Evolutionary conservation across 2,329 filamentous ascomycete genomes (phyloP).

Genomic region (Tolypocladium cylindrosporum): DNA sequence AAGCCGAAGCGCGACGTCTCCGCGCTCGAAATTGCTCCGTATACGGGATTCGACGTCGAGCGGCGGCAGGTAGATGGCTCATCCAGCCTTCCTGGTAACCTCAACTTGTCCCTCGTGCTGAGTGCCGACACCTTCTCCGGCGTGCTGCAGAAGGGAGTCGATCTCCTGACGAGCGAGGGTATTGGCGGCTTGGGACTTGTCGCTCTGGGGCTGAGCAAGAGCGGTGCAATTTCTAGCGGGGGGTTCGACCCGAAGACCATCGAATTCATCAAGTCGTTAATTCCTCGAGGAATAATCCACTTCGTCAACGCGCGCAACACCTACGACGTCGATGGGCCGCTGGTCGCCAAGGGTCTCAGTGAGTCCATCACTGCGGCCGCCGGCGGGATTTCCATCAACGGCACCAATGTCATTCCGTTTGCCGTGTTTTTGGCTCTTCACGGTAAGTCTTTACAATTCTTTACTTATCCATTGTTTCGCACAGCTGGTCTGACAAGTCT

Average conservation of each 20-base stretch:
- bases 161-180: constrained; percentile 21
- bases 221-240: constrained; percentile 9
- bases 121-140: constrained; percentile 18
- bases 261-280: not conserved
- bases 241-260: constrained; percentile 4
- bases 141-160: constrained; percentile 16
- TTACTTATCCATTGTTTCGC: no score
- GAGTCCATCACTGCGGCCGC: constrained; percentile 4
- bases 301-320: constrained; percentile 14
- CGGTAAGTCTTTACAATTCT: not conserved
- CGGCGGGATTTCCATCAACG: constrained; percentile 2
- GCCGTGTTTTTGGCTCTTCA: constrained; percentile 1
- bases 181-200: constrained; percentile 20
- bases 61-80: not conserved
- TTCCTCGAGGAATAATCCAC: constrained; percentile 12
- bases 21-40: not conserved
- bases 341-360: constrained; percentile 10
- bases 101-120: constrained; percentile 17
- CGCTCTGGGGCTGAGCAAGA: constrained; percentile 12
- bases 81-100: not conserved
- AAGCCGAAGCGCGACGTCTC: not conserved
- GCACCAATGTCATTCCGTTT: not conserved
- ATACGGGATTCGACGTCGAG: not conserved
- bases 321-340: constrained; percentile 15
- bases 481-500: not conserved